Conservation (phyloP, 176 grass and related monocot genomes). For the Paspalum vaginatum region DNA sequence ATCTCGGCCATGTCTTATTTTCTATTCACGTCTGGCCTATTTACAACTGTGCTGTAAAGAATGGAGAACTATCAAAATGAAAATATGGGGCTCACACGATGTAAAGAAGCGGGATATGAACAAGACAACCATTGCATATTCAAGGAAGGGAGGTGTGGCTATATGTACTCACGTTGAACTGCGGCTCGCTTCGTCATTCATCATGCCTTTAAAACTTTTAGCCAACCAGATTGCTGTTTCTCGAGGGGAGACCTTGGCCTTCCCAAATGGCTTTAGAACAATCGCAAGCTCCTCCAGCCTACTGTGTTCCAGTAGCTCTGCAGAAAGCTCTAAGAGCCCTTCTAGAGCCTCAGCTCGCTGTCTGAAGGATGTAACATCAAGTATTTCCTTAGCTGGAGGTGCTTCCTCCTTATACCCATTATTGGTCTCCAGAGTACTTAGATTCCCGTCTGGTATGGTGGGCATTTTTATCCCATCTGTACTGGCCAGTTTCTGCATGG, state of each 20-base stretch:
- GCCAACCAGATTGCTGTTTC: conserved; percentile 99
- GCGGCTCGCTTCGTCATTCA: conserved; percentile 82
- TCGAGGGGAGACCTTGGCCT: conserved; percentile 90
- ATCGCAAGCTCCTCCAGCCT: conserved; percentile 87
- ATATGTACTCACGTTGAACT: conserved; percentile 49
- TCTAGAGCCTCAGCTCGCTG: conserved; percentile 94
- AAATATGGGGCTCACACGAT: conserved; percentile 34
- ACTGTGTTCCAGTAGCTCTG: conserved; percentile 76
- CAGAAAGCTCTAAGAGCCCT: conserved; percentile 94
- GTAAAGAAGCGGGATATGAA: conserved; percentile 26
- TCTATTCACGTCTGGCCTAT: conserved; percentile 53
- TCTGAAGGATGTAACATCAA: conserved; percentile 95
- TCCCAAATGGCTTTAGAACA: conserved; percentile 96
- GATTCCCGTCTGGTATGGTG: conserved; percentile 41
- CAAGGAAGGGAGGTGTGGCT: neutral
- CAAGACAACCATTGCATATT: conserved; percentile 37
- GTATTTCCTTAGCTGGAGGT: conserved; percentile 67
- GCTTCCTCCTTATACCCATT: conserved; percentile 54
- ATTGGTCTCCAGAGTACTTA: conserved; percentile 43
- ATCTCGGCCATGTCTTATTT: conserved; percentile 50
- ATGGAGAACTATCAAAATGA: conserved; percentile 33
- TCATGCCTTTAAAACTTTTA: conserved; percentile 98
- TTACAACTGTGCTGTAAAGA: conserved; percentile 57
- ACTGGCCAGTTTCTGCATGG: conserved; percentile 37
- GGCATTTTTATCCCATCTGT: conserved; percentile 47